Base-by-base conservation (phyloP, 2,329 filamentous ascomycete genomes). In the Aspergillus terreus region DNA sequence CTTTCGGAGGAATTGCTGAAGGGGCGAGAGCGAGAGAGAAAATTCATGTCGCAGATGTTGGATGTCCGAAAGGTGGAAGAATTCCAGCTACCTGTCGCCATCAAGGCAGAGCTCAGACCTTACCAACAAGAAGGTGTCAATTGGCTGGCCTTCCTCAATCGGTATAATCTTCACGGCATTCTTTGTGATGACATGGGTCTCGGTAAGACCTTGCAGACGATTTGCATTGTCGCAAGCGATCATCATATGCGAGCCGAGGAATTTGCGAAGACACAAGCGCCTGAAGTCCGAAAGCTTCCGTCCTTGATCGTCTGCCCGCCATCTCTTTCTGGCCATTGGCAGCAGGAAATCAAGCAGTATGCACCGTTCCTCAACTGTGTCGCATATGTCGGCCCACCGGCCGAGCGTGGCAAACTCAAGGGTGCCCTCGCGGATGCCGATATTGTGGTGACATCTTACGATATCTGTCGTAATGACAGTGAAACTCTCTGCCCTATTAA, bases 101-200 rank as follows among this genome's bases (percentile, higher is more conserved):
- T 99, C 77, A 97, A 97, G 71, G 95, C 94, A 0, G 90, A 95
- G 64, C 82, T 99, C 47, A 89, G 94, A 57, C 95, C 92, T 0
- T 99, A 99, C 67, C 95, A 99, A 70, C 94, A 99, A 71, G 94
- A 99, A 49, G 94, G 94, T 68, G 92, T 99, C 66, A 99, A 99
- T 68, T 99, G 94, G 94, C 83, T 99, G 47, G 86, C 95, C 51
- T 99, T 99, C 75, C 85, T 99, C 60, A 99, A 99, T 70, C 92
- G 92, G 52, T 99, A 97, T 68, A 92, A 99, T 64, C 83, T 99
- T 1, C 95, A 99, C 63, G 94, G 94, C 45, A 96, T 99, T 71
- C 88, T 99, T 53, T 99, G 94, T 68, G 94, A 99, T 65, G 94
- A 99, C 70, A 99, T 99, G 94, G 94, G 94, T 65, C 87, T 99